Conservation (phyloP, 2,329 filamentous ascomycete species). For the Blastomyces gilchristii region DNA sequence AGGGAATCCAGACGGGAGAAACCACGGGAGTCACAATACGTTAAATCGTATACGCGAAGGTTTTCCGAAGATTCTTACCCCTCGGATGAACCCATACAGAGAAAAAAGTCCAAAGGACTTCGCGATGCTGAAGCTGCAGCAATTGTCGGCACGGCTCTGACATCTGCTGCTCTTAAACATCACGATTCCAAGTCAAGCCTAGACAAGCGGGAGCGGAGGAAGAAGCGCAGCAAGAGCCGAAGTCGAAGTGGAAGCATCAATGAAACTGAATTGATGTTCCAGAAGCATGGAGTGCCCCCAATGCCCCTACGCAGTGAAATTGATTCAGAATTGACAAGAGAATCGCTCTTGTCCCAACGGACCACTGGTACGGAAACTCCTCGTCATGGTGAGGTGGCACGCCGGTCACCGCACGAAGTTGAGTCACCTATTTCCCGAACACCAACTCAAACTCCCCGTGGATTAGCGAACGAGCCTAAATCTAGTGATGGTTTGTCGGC, state of each 20-base stretch:
- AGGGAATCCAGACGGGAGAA: constrained; percentile 47
- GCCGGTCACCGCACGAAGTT: constrained; percentile 44
- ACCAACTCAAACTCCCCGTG: constrained; percentile 43
- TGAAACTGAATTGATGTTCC: constrained; percentile 43
- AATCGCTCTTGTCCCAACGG: constrained; percentile 73
- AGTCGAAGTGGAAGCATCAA: constrained; percentile 41
- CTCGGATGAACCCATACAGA: constrained; percentile 43
- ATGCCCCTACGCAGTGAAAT: constrained; percentile 85
- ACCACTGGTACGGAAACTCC: constrained; percentile 63
- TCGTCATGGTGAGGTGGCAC: constrained; percentile 54
- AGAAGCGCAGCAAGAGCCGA: constrained; percentile 42
- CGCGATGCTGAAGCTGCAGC: constrained; percentile 48
- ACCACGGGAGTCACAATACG: constrained; percentile 39
- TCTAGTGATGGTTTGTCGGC: background rate
- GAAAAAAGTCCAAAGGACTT: constrained; percentile 45
- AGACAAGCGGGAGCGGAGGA: constrained; percentile 33
- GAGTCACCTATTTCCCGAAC: constrained; percentile 53
- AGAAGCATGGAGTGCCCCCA: constrained; percentile 56
- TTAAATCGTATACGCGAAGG: constrained; percentile 36
- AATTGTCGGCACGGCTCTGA: constrained; percentile 48
- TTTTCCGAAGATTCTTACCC: constrained; percentile 39
- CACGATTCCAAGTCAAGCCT: constrained; percentile 55
- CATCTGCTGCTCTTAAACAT: constrained; percentile 52
- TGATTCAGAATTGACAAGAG: constrained; percentile 75
- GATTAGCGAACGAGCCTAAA: constrained; percentile 16